phyloP scores from a whole-genome alignment of 2,329 filamentous ascomycete genomes.

The Blastomyces parvus region DNA sequence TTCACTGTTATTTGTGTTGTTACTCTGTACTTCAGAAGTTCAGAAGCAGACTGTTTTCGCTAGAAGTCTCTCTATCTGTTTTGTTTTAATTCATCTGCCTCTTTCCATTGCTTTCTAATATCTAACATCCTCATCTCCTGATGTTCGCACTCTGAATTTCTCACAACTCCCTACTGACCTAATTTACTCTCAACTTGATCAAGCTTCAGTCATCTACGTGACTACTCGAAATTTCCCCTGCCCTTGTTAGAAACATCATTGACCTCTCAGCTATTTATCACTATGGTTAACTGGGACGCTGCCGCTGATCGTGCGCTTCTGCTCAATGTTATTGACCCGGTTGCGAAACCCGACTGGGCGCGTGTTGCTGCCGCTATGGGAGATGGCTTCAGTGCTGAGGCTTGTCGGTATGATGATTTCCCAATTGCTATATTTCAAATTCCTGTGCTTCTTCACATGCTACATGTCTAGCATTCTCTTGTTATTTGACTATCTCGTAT shows the following conservation, averaged over 20 bases:
- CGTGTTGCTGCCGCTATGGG: constrained; percentile 16
- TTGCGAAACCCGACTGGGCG: constrained; percentile 16
- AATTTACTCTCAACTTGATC: too few relatives aligned
- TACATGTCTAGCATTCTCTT: neutral
- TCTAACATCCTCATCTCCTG: too few relatives aligned
- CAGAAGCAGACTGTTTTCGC: too few relatives aligned
- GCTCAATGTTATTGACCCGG: constrained; percentile 14
- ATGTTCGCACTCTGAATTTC: too few relatives aligned
- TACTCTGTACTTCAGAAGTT: too few relatives aligned
- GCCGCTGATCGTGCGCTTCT: constrained; percentile 16
- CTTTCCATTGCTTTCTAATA: too few relatives aligned
- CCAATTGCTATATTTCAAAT: neutral
- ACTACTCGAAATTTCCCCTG: neutral
- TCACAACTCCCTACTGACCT: too few relatives aligned
- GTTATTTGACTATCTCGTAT: neutral
- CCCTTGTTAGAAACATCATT: neutral
- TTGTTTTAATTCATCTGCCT: too few relatives aligned
- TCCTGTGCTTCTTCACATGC: neutral
- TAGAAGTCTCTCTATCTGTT: too few relatives aligned
- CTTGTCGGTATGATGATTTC: constrained; percentile 15
- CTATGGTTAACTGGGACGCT: constrained; percentile 16
- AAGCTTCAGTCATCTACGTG: too few relatives aligned
- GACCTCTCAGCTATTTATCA: neutral
- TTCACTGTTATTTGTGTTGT: too few relatives aligned
- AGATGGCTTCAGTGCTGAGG: constrained; percentile 15